Percentiles rank a stretch among this genome's conserved stretches.
Evolutionary conservation across 768 basidiomycete species (phyloP).

Genomic region (Glaciozyma antarctica): DNA sequence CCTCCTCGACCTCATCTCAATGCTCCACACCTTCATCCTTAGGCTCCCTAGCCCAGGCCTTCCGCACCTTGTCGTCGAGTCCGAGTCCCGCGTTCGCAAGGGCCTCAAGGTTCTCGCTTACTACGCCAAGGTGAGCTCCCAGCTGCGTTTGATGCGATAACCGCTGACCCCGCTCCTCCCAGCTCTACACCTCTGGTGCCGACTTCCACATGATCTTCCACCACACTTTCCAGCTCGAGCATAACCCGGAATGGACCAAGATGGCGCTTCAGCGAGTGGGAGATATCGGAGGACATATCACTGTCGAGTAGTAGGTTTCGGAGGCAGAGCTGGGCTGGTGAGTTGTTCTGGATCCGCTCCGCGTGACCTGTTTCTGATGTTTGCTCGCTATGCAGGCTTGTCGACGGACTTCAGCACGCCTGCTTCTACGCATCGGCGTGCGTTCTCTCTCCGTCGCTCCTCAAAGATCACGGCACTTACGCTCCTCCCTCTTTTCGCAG

Average conservation of each 20-base stretch:
- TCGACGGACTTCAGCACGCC: slow-evolving; percentile 12
- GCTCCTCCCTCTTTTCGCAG: neutral
- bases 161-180: neutral
- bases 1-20: slow-evolving; percentile 5
- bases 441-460: neutral
- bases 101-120: neutral
- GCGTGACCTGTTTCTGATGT: neutral
- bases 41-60: neutral
- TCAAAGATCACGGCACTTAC: neutral
- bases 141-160: fast-evolving
- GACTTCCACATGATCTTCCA: slow-evolving; percentile 12
- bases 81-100: neutral
- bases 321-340: slow-evolving; percentile 24
- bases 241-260: slow-evolving; percentile 8
- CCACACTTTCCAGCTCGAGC: slow-evolving; percentile 4
- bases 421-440: slow-evolving; percentile 7
- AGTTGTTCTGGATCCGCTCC: neutral
- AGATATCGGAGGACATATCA: slow-evolving; percentile 3
- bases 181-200: slow-evolving; percentile 2
- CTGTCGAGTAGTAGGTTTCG: slow-evolving; percentile 17
- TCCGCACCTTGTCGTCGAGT: neutral
- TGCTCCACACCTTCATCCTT: neutral
- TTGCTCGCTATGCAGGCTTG: neutral
- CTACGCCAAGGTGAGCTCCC: neutral
- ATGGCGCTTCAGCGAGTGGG: slow-evolving; percentile 9